Base-by-base conservation (phyloP, 768 basidiomycete species). In the Boletales sp. region DNA sequence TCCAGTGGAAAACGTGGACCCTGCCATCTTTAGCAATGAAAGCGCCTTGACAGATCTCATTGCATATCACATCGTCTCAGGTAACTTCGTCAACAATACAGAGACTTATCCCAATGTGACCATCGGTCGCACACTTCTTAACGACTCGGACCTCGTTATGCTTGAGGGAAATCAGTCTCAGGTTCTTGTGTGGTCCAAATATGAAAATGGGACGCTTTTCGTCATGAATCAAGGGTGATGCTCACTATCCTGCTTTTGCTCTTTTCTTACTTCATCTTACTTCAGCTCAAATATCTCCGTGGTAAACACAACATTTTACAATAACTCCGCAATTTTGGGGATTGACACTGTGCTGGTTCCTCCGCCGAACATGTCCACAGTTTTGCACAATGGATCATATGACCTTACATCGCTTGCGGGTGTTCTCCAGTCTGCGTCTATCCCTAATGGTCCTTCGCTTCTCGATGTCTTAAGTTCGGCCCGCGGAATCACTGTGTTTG, bases 401-500 rank as follows among this genome's bases (percentile, higher is more conserved):
- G 74, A 81, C 34, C 66, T 79, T 30, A 72, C 74, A 8, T 48
- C 74, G 10, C 42, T 73, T 2, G 21, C 46, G 8, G 6, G 42
- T 3, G 5, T 64, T 3, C 49, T 63, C 4, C 18, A 46, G 15
- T 52, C 59, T 13, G 53, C 57, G n/a, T 18, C 61, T 8, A 50
- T 74, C 25, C 18, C 47, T 28, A 52, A 59, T 14, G 64, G 74
- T 13, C 53, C 44, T 39, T 38, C 63, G 17, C 3, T 64, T 50
- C 53, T 68, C 19, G 46, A 68, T 47, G 47, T 40, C 64, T 44
- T 65, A 80, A 25, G 60, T 32, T 58, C 65, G 1, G 65, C 75
- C 1, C 63, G 54, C 21, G 88, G 86, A 3, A 72, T 84, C 52
- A 90, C 88, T 1, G 54, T 88, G 36, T 88, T 90, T 59, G 78